Base-by-base conservation (phyloP, 192 early-diverging fungal species). In the Linnemannia elongata region DNA sequence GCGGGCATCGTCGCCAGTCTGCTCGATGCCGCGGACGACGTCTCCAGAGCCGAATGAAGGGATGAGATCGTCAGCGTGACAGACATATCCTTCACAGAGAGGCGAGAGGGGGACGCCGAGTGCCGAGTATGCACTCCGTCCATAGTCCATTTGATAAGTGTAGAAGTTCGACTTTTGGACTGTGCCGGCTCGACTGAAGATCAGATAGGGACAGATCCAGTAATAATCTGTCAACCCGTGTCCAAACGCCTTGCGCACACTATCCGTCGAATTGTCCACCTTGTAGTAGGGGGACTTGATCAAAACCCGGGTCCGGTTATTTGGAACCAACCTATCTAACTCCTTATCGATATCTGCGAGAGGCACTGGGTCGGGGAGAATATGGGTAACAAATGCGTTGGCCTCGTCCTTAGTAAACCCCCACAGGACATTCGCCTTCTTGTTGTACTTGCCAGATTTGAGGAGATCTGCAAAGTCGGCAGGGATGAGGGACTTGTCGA, bases 221-320 rank as follows among this genome's bases (percentile, higher is more conserved):
- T 66, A 38, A 10, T 24, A 30, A 13, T 80, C 79, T 15, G 72
- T 68, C 17, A 24, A 4, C 15, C 54, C 72, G 3, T 22, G 24
- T 6, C 35, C 47, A 39, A 27, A 47, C 17, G 36, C 22, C 17
- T 27, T 10, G 8, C 79, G 79, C 6, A 80, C 79, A 30, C 72
- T 74, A 12, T 80, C 79, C 5, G 36, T 39, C 20, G 72, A 47
- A 13, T 39, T 44, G 57, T 80, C 63, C 33, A 33, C 49, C 57
- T 74, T 57, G 60, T 74, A 80, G 42, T 66, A 80, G 0, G 79
- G 79, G 20, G 79, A 73, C 3, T 55, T 74, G 45, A 80, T 55
- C n/a, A 74, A 1, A 3, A 33, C 71, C 20, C 36, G 44, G 4
- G 69, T 52, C 2, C 78, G 18, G n/a, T 54, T 70, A 39, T 74